Evolutionary conservation across 2,329 filamentous ascomycete species (phyloP).

Genomic region (Harringtonia lauricola): DNA sequence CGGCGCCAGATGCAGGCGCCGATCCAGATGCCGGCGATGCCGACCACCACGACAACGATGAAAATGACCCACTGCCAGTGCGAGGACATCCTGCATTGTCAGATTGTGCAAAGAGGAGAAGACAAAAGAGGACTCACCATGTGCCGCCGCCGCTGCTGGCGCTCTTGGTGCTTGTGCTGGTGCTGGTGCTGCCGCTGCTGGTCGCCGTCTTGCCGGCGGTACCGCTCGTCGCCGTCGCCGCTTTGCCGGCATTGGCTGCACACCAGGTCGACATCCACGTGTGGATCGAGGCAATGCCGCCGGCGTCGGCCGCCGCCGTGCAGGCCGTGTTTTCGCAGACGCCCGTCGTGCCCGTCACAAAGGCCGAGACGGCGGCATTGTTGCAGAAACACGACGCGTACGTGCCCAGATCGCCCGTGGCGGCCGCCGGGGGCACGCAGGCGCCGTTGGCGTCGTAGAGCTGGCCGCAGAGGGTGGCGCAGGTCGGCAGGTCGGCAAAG

Average conservation of each 20-base stretch:
- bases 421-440: constrained; percentile 51
- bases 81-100: constrained; percentile 47
- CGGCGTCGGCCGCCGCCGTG: constrained; percentile 28
- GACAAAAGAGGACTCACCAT: constrained; percentile 4
- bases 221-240: not conserved
- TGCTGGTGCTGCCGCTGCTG: constrained; percentile 11
- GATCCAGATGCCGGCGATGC: constrained; percentile 55
- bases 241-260: constrained; percentile 28
- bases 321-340: constrained; percentile 53
- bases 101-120: not conserved
- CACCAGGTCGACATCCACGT: constrained; percentile 64
- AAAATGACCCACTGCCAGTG: constrained; percentile 79
- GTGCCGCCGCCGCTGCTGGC: not conserved
- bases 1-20: constrained; percentile 61
- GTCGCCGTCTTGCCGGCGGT: constrained; percentile 17
- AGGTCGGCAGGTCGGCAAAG: constrained; percentile 48
- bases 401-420: constrained; percentile 33
- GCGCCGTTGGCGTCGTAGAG: constrained; percentile 61
- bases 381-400: constrained; percentile 68
- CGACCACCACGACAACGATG: constrained; percentile 62
- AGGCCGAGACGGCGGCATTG: constrained; percentile 44
- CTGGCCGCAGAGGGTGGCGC: constrained; percentile 45
- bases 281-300: constrained; percentile 47
- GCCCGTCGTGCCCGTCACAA: constrained; percentile 43
- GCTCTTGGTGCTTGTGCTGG: not conserved